Percentiles rank a stretch among this genome's conserved stretches.
Conservation (phyloP, 2,329 filamentous ascomycete species). For the Pseudogymnoascus sp. region DNA sequence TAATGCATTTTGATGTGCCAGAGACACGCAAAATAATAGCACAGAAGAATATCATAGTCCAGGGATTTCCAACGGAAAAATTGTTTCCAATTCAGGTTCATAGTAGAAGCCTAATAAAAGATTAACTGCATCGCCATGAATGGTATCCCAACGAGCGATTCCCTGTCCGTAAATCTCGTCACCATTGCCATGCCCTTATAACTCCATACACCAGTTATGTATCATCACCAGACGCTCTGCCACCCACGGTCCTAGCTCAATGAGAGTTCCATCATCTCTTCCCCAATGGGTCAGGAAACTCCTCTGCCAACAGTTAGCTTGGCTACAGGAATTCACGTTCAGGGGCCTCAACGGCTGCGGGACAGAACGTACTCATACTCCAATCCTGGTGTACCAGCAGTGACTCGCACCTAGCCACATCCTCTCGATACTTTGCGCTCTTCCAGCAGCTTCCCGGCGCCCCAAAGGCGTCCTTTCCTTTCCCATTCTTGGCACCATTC, state of each 20-base stretch:
- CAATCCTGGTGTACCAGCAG: conserved; percentile 43
- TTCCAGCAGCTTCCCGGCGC: conserved; percentile 43
- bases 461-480: conserved; percentile 25
- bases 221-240: not conserved
- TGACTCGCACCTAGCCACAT: conserved; percentile 41
- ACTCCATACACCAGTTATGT: not conserved
- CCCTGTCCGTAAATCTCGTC: not conserved
- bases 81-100: not conserved
- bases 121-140: not conserved
- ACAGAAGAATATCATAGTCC: not conserved
- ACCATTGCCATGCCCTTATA: not conserved
- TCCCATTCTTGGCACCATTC: conserved; percentile 14
- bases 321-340: not conserved
- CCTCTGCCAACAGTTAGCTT: not conserved
- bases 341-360: not conserved
- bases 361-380: conserved; percentile 33
- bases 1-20: not conserved
- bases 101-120: not conserved
- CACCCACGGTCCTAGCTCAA: not conserved
- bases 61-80: not conserved
- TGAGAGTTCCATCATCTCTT: not conserved
- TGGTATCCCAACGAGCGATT: not conserved
- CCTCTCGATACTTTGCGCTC: conserved; percentile 48
- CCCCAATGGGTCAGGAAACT: not conserved
- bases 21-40: not conserved